phyloP scores from a whole-genome alignment of 2,329 filamentous ascomycete genomes.

The Alternaria sp. region DNA sequence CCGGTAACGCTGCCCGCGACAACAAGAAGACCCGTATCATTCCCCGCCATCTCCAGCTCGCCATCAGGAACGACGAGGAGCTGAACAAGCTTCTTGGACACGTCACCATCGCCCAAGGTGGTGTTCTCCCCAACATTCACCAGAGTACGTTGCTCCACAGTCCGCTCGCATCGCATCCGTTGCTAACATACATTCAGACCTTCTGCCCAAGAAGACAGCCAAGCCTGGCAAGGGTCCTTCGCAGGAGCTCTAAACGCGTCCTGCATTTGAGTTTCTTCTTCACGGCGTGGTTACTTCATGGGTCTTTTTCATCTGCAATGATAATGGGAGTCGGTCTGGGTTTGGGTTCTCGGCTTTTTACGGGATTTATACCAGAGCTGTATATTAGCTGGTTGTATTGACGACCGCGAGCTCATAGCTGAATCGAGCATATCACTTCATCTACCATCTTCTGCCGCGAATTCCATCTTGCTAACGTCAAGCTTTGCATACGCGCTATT shows the following conservation, averaged over 20 bases:
- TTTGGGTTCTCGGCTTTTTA: constrained; percentile 62
- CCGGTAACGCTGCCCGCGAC: constrained; percentile 97
- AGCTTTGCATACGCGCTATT: background rate
- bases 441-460: background rate
- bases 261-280: constrained; percentile 44
- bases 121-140: constrained; percentile 97
- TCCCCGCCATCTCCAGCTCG: constrained; percentile 96
- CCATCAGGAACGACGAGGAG: constrained; percentile 99
- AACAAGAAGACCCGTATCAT: constrained; percentile 99
- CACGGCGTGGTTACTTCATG: constrained; percentile 54
- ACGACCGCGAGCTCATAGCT: constrained; percentile 56
- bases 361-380: constrained; percentile 61
- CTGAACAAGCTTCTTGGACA: constrained; percentile 98
- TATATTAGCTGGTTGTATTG: constrained; percentile 65
- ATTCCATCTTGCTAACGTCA: background rate
- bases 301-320: constrained; percentile 70
- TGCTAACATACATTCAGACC: constrained; percentile 69
- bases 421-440: constrained; percentile 48
- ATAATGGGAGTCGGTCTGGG: constrained; percentile 76
- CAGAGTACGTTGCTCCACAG: constrained; percentile 73
- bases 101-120: constrained; percentile 95
- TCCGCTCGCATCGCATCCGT: background rate
- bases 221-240: constrained; percentile 92
- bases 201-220: constrained; percentile 98
- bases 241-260: constrained; percentile 82